These are phyloP conservation scores for Ogataea zsoltii DNA, from an alignment of 805 yeast species.

Conservation along the genomic window DNA sequence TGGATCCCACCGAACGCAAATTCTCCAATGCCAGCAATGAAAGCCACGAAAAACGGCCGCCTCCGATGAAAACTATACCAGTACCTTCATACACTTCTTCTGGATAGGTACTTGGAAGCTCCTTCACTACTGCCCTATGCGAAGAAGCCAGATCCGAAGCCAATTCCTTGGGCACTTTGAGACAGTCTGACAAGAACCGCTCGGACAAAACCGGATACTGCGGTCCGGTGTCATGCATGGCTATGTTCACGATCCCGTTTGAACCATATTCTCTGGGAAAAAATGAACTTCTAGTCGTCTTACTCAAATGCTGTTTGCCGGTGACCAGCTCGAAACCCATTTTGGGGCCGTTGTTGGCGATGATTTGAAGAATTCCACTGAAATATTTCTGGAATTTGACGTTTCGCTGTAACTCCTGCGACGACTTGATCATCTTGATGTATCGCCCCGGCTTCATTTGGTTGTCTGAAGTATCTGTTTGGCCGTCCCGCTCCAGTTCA, in stretches of 20 bases:
- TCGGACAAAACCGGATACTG: constrained; percentile 48
- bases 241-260: constrained; percentile 31
- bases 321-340: constrained; percentile 24
- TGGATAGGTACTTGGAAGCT: constrained; percentile 39
- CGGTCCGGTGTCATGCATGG: constrained; percentile 31
- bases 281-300: constrained; percentile 4
- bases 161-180: constrained; percentile 47
- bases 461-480: background rate
- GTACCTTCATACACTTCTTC: constrained; percentile 45
- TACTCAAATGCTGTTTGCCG: constrained; percentile 1
- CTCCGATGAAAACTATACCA: constrained; percentile 76
- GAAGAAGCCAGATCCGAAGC: constrained; percentile 44
- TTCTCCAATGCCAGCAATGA: constrained; percentile 54
- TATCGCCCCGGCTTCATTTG: constrained; percentile 9
- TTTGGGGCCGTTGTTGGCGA: constrained; percentile 26
- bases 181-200: constrained; percentile 48
- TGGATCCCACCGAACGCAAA: constrained; percentile 46
- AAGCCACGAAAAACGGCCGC: constrained; percentile 68
- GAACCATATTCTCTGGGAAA: constrained; percentile 29
- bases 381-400: constrained; percentile 25
- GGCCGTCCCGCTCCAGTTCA: no score
- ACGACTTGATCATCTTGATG: constrained; percentile 10
- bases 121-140: constrained; percentile 46
- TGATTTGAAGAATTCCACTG: constrained; percentile 19
- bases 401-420: constrained; percentile 20